Evolutionary conservation across 345 rosid genomes (phyloP).

Genomic region (Moricandia moricandioides): DNA sequence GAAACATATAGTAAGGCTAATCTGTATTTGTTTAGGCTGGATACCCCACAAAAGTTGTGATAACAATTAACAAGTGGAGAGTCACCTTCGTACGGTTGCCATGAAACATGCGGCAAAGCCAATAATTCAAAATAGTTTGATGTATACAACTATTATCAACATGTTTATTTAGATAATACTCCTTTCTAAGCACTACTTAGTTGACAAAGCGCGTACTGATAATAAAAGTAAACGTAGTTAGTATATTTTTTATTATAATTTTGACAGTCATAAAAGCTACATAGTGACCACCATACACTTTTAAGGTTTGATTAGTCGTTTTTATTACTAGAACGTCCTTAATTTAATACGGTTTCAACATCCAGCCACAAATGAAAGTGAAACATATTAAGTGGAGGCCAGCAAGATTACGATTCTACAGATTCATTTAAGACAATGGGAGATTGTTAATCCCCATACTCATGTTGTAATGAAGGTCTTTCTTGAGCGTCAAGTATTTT

Average conservation of each 20-base stretch:
- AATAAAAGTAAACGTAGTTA: not conserved
- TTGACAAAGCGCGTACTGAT: not conserved
- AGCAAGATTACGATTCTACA: not conserved
- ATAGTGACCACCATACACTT: not conserved
- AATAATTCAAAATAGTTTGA: not conserved
- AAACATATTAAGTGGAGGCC: not conserved
- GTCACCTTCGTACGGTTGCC: constrained; percentile 1
- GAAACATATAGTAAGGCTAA: not conserved
- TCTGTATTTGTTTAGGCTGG: not conserved
- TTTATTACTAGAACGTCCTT: not conserved
- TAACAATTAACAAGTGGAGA: not conserved
- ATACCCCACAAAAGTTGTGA: not conserved
- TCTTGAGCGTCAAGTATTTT: not conserved
- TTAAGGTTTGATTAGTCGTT: not conserved
- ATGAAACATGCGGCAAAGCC: not conserved
- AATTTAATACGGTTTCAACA: not conserved
- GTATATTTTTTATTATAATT: not conserved
- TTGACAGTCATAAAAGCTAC: not conserved
- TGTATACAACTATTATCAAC: not conserved
- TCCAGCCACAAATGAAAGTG: not conserved
- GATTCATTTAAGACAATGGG: not conserved
- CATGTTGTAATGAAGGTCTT: not conserved
- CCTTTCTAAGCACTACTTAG: not conserved
- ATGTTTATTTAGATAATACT: not conserved
- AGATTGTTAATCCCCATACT: not conserved